Percentiles rank a stretch among this genome's conserved stretches.
Conservation (phyloP, 2,329 filamentous ascomycete species). For the Apiospora saccharicola region DNA sequence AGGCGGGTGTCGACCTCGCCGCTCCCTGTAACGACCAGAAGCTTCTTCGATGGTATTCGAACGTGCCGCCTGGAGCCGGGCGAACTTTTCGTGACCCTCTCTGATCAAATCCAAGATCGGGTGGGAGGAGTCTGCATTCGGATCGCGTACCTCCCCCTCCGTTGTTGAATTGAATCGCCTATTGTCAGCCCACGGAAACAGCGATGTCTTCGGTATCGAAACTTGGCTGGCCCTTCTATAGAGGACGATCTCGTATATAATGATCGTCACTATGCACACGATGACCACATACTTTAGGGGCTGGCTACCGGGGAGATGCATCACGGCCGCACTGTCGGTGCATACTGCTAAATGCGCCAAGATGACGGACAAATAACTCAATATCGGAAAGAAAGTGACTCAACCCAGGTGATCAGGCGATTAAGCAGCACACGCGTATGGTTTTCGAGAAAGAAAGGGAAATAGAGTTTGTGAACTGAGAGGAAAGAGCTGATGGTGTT, state of each 20-base stretch:
- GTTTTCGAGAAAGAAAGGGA: no score
- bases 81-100: conserved; percentile 52
- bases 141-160: not conserved
- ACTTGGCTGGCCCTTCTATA: not conserved
- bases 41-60: conserved; percentile 58
- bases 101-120: conserved; percentile 57
- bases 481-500: not conserved
- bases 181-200: not conserved
- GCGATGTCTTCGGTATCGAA: not conserved
- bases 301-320: not conserved
- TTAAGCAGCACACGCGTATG: not conserved
- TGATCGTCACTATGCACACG: not conserved
- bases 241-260: no score
- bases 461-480: not conserved
- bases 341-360: not conserved
- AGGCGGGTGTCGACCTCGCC: conserved; percentile 66
- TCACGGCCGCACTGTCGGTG: not conserved
- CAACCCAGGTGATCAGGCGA: not conserved
- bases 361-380: not conserved
- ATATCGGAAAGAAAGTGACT: not conserved
- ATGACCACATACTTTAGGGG: not conserved
- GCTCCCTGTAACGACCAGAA: conserved; percentile 61
- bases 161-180: no score
- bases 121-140: conserved; percentile 38
- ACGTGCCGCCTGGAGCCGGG: conserved; percentile 49